Evolutionary conservation across 1,139 yeast species (phyloP), one percentile per base, ranked within the genome.

Genomic region (Scheffersomyces segobiensis): DNA sequence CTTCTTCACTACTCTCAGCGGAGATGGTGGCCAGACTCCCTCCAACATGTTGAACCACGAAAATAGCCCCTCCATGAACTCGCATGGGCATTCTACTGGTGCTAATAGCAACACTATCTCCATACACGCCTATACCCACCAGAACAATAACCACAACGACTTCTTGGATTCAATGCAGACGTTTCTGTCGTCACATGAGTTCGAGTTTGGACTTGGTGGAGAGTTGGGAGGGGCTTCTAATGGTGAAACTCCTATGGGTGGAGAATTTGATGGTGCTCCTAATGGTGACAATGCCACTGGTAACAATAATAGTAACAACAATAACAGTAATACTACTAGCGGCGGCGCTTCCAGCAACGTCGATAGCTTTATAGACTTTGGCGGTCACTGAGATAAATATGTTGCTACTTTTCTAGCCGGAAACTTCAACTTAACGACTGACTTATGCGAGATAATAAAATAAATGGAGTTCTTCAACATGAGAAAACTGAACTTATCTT

Each of bases 1-100:
- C 54, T 75, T 75, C 56, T 71, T 75, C 50, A 65, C 65, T 21
- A 47, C 62, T 6, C 60, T 61, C n/a, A 48, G 50, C n/a, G 50
- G 50, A 14, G 50, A 48, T 18, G 48, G 52, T 4, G 48, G 52
- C 4, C 73, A 68, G 47, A 69, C 73, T n/a, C 73, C 75, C 5
- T 55, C 60, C n/a, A 57, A 59, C 52, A 46, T 59, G 52, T 51
- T 56, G 22, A 55, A 59, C 42, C 57, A 48, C 18, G 50, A 48
- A 12, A 21, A 48, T n/a, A 48, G 50, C 24, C 50, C 50, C n/a
- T 48, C 52, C 21, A 50, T 52, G 14, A 24, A 32, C 7, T 52
- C 42, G 10, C 48, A 42, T 3, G 49, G 48, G 42, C 46, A 53
- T 52, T 39, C 52, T 39, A 52, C 49, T n/a, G 49, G 49, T 21